Conservation (phyloP, 75 land plant genomes). For the Cryptomeria japonica region DNA sequence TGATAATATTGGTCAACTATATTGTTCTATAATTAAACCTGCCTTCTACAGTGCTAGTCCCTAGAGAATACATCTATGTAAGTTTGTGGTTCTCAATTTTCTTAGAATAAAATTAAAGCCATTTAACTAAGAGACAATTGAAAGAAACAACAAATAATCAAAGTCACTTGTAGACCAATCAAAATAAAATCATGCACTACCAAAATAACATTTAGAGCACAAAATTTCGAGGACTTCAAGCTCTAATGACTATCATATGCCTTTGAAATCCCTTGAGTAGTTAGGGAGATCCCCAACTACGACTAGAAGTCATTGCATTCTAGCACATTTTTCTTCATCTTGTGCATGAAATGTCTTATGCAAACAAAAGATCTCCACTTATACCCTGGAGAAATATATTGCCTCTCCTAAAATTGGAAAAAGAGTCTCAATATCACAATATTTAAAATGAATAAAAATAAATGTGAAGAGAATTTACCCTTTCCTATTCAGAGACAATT, state of each 20-base stretch:
- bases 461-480: background rate
- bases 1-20: no score
- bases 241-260: conserved; percentile 85
- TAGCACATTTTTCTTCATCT: conserved; percentile 57
- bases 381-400: background rate
- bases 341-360: background rate
- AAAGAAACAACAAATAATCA: background rate
- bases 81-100: conserved; percentile 82
- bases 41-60: no score
- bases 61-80: conserved; percentile 1
- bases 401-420: background rate
- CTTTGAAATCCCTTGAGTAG: conserved; percentile 51
- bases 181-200: conserved; percentile 86
- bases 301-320: conserved; percentile 93
- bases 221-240: conserved; percentile 53
- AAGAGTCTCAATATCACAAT: background rate
- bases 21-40: no score
- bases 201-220: conserved; percentile 62
- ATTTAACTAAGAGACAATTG: background rate
- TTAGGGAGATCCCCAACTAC: conserved; percentile 50
- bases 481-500: background rate
- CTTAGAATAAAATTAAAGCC: conserved; percentile 29
- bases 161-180: conserved; percentile 83
- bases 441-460: background rate
- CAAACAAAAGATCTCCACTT: background rate